Percentiles rank a stretch among this genome's conserved stretches.
phyloP scores from a whole-genome alignment of 495 filamentous ascomycete species.

The Talaromyces nanjingensis region DNA sequence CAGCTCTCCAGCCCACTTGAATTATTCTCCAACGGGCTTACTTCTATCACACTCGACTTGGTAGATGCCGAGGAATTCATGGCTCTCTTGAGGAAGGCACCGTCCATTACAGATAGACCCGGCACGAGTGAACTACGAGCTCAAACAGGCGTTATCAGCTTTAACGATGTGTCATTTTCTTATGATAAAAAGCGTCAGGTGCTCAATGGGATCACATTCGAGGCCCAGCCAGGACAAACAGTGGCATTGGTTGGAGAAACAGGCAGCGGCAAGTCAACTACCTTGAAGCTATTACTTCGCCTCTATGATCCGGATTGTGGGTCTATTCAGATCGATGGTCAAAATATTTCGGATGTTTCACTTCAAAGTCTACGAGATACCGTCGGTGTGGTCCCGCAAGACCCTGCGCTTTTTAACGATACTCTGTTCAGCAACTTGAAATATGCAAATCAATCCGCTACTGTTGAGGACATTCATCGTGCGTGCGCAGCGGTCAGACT shows the following conservation, averaged over 20 bases:
- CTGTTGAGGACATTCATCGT: constrained; percentile 54
- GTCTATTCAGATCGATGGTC: constrained; percentile 71
- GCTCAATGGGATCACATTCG: constrained; percentile 10
- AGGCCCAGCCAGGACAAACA: constrained; percentile 49
- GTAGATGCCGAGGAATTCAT: constrained; percentile 68
- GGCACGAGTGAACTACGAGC: constrained; percentile 50
- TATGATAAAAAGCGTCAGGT: constrained; percentile 7
- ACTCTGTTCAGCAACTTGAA: constrained; percentile 83
- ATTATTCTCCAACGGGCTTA: constrained; percentile 56
- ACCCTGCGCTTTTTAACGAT: constrained; percentile 63
- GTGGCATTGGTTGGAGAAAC: constrained; percentile 86
- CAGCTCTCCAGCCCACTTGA: constrained; percentile 52
- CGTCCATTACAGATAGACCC: constrained; percentile 50
- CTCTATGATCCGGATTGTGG: constrained; percentile 88
- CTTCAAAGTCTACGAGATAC: constrained; percentile 86
- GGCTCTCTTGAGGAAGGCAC: constrained; percentile 60
- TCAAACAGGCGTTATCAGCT: constrained; percentile 53
- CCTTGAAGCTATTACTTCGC: constrained; percentile 86
- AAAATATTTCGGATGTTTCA: constrained; percentile 74
- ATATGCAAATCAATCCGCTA: constrained; percentile 82
- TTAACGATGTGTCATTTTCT: constrained; percentile 38
- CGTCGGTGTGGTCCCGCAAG: constrained; percentile 81
- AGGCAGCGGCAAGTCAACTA: constrained; percentile 85
- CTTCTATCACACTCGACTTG: constrained; percentile 51
- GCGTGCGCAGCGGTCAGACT: constrained; percentile 67